A percentile compares a stretch with the other conserved stretches of the same genome.
Evolutionary conservation across 345 rosid genomes (phyloP).

Genomic region (Arabidopsis arenosa): DNA sequence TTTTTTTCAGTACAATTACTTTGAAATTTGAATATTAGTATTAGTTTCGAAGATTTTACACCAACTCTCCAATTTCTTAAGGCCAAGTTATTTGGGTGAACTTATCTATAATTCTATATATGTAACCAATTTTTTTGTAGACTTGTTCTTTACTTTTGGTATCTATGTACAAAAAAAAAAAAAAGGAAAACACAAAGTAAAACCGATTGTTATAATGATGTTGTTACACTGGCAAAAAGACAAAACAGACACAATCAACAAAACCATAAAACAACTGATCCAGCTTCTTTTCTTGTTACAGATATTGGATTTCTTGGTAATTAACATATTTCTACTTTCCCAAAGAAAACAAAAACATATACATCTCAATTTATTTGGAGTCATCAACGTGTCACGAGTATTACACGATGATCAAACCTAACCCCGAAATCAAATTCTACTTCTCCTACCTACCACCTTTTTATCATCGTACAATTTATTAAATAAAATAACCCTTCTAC

Average conservation of each 20-base stretch:
- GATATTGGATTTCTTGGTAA: background rate
- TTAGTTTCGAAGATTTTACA: background rate
- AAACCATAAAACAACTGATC: background rate
- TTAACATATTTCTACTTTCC: background rate
- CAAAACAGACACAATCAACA: background rate
- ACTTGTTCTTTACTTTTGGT: background rate
- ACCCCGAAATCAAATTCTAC: conserved; percentile 23
- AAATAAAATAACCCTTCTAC: conserved; percentile 12
- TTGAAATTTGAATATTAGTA: background rate
- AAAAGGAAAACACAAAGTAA: background rate
- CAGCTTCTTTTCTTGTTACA: background rate
- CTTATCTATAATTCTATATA: background rate
- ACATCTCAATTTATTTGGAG: too few relatives aligned
- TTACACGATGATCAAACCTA: conserved; percentile 26
- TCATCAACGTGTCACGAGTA: conserved; percentile 31
- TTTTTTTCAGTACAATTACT: background rate
- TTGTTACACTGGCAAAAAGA: background rate
- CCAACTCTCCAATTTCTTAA: background rate
- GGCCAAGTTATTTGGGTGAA: conserved; percentile 32
- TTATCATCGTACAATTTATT: conserved; percentile 2
- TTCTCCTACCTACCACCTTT: conserved; percentile 28
- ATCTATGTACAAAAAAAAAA: background rate
- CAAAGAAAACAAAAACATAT: background rate
- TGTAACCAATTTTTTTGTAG: conserved; percentile 8
- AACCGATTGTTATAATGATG: background rate